Conservation (phyloP, 257 asterid genomes). For the Dorcoceras hygrometricum region DNA sequence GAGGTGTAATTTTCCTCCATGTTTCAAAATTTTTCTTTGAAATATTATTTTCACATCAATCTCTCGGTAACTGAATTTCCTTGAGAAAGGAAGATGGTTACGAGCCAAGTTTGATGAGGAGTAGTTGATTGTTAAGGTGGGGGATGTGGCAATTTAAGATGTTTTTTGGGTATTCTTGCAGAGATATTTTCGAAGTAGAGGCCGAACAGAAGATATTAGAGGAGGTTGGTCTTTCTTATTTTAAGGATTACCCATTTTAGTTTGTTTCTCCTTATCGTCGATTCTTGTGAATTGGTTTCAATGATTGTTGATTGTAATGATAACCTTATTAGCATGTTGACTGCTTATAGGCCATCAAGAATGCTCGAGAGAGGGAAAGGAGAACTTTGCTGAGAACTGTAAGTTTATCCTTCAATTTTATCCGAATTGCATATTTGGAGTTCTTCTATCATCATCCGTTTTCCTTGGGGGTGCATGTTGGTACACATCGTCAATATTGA, state of each 20-base stretch:
- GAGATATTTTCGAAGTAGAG: slow-evolving; percentile 75
- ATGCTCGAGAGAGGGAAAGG: slow-evolving; percentile 95
- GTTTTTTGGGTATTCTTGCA: slow-evolving; percentile 28
- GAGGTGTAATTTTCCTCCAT: slow-evolving; percentile 38
- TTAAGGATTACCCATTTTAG: background rate
- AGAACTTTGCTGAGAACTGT: slow-evolving; percentile 76
- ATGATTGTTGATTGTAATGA: slow-evolving; percentile 10
- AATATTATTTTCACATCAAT: background rate
- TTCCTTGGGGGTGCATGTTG: background rate
- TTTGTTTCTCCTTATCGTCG: background rate
- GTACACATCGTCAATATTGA: background rate
- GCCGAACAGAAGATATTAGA: slow-evolving; percentile 79
- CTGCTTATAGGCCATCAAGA: slow-evolving; percentile 72
- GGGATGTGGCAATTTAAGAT: background rate
- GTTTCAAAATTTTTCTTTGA: background rate
- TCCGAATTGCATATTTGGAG: background rate
- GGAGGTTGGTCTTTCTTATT: slow-evolving; percentile 47
- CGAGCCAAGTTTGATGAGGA: slow-evolving; percentile 14
- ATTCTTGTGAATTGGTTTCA: slow-evolving; percentile 2
- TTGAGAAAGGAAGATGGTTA: background rate
- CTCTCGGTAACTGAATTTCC: background rate
- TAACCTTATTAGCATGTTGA: slow-evolving; percentile 24
- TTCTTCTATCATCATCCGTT: background rate
- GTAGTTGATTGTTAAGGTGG: slow-evolving; percentile 3
- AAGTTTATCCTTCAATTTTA: slow-evolving; percentile 29